Evolutionary conservation across 2,329 filamentous ascomycete genomes (phyloP).

Genomic region (Penicillium sp.): DNA sequence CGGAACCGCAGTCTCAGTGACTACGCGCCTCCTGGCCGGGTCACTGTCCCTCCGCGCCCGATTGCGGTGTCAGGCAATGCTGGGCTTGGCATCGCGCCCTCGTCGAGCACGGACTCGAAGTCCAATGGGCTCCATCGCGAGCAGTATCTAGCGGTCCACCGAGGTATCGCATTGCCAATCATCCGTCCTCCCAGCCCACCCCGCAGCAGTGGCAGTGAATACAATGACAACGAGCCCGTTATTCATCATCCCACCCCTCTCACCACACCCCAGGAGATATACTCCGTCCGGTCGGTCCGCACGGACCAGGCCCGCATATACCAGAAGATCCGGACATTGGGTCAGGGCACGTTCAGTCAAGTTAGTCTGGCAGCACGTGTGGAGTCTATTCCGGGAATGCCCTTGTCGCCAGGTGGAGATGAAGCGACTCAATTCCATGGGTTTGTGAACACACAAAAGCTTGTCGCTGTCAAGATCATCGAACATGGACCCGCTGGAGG

Average conservation of each 20-base stretch:
- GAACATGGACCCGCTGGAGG: constrained; percentile 92
- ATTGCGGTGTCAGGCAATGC: constrained; percentile 67
- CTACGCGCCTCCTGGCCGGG: constrained; percentile 69
- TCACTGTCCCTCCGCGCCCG: constrained; percentile 66
- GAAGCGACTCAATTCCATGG: constrained; percentile 14
- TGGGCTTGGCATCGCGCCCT: constrained; percentile 48
- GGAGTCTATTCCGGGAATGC: constrained; percentile 48
- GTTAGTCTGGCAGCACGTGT: constrained; percentile 89
- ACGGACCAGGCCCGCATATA: constrained; percentile 73
- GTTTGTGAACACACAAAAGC: constrained; percentile 63
- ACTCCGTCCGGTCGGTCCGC: constrained; percentile 65
- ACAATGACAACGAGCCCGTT: constrained; percentile 45
- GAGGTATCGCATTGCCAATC: constrained; percentile 65
- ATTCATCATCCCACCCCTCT: constrained; percentile 22
- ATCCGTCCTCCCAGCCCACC: constrained; percentile 74
- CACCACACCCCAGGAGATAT: constrained; percentile 56
- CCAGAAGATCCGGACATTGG: constrained; percentile 75
- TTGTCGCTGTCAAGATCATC: constrained; percentile 94
- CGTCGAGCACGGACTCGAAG: constrained; percentile 45
- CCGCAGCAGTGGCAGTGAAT: constrained; percentile 64
- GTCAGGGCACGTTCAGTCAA: constrained; percentile 92
- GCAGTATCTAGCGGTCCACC: constrained; percentile 72
- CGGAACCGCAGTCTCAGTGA: constrained; percentile 86
- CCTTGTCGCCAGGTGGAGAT: constrained; percentile 16
- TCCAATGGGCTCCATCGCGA: constrained; percentile 65